phyloP scores from a whole-genome alignment of 805 yeast species.

The Monosporozyma solicola region DNA sequence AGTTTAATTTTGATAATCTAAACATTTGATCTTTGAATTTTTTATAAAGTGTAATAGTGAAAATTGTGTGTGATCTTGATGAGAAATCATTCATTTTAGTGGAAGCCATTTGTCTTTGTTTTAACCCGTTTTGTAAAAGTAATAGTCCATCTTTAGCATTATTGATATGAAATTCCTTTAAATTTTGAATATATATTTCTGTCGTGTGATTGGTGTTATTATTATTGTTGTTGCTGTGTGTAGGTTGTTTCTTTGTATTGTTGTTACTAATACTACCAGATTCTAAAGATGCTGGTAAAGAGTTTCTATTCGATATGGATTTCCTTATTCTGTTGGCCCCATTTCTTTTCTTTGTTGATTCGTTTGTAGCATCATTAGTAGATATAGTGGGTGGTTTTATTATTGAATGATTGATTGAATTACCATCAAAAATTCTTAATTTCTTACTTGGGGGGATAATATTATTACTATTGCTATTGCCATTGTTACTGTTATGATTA shows the following conservation, averaged over 20 bases:
- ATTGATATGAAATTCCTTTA: constrained; percentile 51
- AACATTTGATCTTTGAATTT: constrained; percentile 40
- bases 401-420: constrained; percentile 4
- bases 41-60: constrained; percentile 52
- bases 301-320: background rate
- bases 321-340: background rate
- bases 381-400: constrained; percentile 19
- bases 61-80: constrained; percentile 70
- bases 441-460: constrained; percentile 29
- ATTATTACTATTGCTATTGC: background rate
- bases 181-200: constrained; percentile 49
- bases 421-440: constrained; percentile 44
- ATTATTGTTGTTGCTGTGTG: constrained; percentile 12
- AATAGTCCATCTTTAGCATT: constrained; percentile 49
- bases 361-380: background rate
- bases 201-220: constrained; percentile 11
- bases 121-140: constrained; percentile 48
- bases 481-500: background rate
- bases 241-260: constrained; percentile 4
- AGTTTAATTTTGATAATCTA: constrained; percentile 62
- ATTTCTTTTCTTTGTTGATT: background rate
- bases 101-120: constrained; percentile 54
- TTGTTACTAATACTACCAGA: background rate
- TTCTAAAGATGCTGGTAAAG: constrained; percentile 2
- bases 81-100: constrained; percentile 68